Percentiles rank a stretch among this genome's conserved stretches.
Evolutionary conservation across 164 flowering plant genomes (phyloP).

Genomic region (Nymphaea thermarum): DNA sequence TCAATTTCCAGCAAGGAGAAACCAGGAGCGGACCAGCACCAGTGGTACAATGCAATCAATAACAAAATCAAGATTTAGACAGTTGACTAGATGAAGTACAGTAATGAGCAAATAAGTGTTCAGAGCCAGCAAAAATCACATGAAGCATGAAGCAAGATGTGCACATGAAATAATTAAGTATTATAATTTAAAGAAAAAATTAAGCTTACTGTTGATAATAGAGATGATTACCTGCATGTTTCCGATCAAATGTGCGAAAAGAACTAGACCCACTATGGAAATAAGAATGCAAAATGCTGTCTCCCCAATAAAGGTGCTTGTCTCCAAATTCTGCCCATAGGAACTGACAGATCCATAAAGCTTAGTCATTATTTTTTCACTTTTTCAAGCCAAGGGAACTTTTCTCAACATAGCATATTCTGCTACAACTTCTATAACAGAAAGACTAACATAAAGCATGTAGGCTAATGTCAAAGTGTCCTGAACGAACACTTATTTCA

Average conservation of each 20-base stretch:
- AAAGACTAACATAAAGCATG: too few relatives aligned
- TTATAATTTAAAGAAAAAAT: neutral
- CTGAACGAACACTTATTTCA: too few relatives aligned
- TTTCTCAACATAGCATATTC: neutral
- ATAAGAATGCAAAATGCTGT: constrained; percentile 77
- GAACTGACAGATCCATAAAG: constrained; percentile 37
- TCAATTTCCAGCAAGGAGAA: too few relatives aligned
- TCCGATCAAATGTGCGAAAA: constrained; percentile 89
- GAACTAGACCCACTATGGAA: constrained; percentile 76
- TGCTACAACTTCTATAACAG: too few relatives aligned
- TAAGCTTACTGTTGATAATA: too few relatives aligned
- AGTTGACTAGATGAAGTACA: too few relatives aligned
- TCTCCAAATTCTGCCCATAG: constrained; percentile 68
- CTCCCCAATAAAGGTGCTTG: constrained; percentile 85
- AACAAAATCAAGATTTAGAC: too few relatives aligned
- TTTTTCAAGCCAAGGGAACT: neutral
- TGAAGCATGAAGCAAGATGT: neutral
- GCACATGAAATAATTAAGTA: neutral
- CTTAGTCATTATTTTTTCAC: neutral
- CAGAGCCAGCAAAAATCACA: neutral
- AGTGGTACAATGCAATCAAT: too few relatives aligned
- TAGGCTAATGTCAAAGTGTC: too few relatives aligned
- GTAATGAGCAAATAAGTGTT: neutral
- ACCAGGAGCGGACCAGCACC: too few relatives aligned
- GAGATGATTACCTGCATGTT: constrained; percentile 75